Base-by-base conservation (phyloP, 2,329 filamentous ascomycete species). In the Basipetospora chlamydospora region DNA sequence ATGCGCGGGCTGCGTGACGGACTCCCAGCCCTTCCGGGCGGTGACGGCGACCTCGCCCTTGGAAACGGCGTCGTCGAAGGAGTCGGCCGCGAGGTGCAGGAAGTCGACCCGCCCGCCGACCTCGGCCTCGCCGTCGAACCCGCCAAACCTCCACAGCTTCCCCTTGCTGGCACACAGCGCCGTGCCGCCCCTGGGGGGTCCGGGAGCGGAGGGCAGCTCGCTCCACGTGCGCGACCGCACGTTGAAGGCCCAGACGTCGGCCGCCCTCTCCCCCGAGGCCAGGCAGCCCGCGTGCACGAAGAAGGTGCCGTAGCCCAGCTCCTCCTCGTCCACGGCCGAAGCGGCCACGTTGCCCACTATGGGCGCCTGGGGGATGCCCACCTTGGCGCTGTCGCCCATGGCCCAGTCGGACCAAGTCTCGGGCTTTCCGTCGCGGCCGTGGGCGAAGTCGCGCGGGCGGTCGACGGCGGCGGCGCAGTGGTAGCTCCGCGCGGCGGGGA, bases 171-270 rank as follows among this genome's bases (percentile, higher is more conserved):
- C 67, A 1, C 77, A 72, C 18, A 92, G 73, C 4, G 73, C 71
- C 0, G 80, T 61, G 2, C 81, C 83, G 16, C 76, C 75, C 33
- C 83, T 67, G 0, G 70, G 59, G 6, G 77, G 70, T 1, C 68
- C 77, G 0, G 81, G 81, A 0, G 81, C 83, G 6, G 70, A 54
- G 0, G 77, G 66, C 11, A 83, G 63, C 48, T 78, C 65, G 26
- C 64, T 73, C 85, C 85, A 93, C 2, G 65, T 61, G 37, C 65
- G 61, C 6, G 64, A 65, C 33, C 60, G 61, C 17, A 88, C 56
- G 48, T 80, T 74, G 50, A 92, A 92, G 0, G 73, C 72, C 85
- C 85, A 93, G 5, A 87, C 56, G 50, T 93, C 85, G 9, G 63
- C 60, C 26, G 63, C 61, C 3, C 81, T 61, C 3, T 74, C 62